Percentiles rank a stretch among this genome's conserved stretches.
These are phyloP conservation scores for Rosellinia necatrix DNA, from an alignment of 2,329 filamentous ascomycete species.

Conservation along the genomic window DNA sequence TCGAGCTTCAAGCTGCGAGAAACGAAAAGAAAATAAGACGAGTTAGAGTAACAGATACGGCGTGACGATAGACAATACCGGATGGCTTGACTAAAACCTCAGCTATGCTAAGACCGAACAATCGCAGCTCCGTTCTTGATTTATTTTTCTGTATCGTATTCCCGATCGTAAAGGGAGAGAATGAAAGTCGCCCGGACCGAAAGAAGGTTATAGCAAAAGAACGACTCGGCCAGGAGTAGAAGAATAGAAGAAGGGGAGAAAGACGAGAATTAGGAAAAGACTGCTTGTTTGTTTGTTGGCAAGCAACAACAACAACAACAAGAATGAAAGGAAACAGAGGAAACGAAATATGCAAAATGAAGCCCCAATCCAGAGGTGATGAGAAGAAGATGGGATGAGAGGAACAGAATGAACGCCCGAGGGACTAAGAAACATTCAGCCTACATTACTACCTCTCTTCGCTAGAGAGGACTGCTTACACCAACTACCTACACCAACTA, in stretches of 20 bases:
- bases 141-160: too few species aligned
- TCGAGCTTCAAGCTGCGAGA: slow-evolving; percentile 6
- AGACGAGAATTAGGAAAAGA: slow-evolving; percentile 24
- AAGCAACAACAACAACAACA: slow-evolving; percentile 19
- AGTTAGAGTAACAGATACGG: background rate
- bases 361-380: slow-evolving; percentile 36
- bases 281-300: too few species aligned
- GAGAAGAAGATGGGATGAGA: slow-evolving; percentile 24
- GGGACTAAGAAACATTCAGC: slow-evolving; percentile 20
- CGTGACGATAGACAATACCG: background rate
- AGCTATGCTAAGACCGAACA: background rate
- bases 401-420: background rate
- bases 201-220: slow-evolving; percentile 27
- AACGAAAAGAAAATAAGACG: slow-evolving; percentile 9
- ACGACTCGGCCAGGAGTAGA: slow-evolving; percentile 40
- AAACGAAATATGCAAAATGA: slow-evolving; percentile 26
- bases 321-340: slow-evolving; percentile 21
- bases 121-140: background rate
- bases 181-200: slow-evolving; percentile 32
- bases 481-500: too few species aligned
- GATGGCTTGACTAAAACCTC: background rate
- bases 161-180: too few species aligned
- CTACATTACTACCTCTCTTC: too few species aligned
- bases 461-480: too few species aligned
- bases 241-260: slow-evolving; percentile 24